Evolutionary conservation across 108 stramenopile genomes (phyloP), one percentile per base, ranked within the genome.

Genomic region (Cyclotella sp.): DNA sequence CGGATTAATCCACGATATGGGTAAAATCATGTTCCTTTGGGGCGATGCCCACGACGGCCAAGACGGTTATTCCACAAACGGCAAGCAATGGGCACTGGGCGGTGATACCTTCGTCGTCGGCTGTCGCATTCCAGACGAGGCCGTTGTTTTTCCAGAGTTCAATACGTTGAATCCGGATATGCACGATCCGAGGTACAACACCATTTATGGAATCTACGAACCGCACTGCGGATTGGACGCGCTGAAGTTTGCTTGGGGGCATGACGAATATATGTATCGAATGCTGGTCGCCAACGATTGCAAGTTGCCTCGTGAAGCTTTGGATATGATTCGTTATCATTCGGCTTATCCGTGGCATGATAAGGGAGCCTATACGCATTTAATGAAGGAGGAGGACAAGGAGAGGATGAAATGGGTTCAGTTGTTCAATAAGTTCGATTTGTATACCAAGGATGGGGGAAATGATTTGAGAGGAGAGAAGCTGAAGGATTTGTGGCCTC

Each of bases 191-290:
- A 44, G 72, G 47, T 89, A 87, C 75, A 89, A 87, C 42, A 84
- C 89, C 12, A 54, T 60, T 11, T 70, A 68, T 68, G 93, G 93
- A 9, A 90, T 91, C 49, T 93, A 93, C 49, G 76, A 84, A 58
- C 81, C 81, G 4, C 63, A 87, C 47, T 93, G 93, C 58, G 93
- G 93, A 2, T 42, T 93, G 7, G 90, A 91, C 58, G 73, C 86
- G 34, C 54, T 91, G 9, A 77, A 68, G 61, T 90, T 88, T 69
- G 89, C 93, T 0, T 93, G 89, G 84, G 93, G 93, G 10, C 93
- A 93, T 51, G 93, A 91, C 63, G 93, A 91, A 63, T 93, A 93
- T 79, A 88, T 93, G 90, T 93, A 89, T 58, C 73, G 89, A n/a
- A 93, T 93, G 93, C 75, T 91, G 22, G 86, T 89, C 26, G 90